These are phyloP conservation scores for Parafenestella ontariensis DNA, from an alignment of 2,329 filamentous ascomycete species.

Conservation along the genomic window DNA sequence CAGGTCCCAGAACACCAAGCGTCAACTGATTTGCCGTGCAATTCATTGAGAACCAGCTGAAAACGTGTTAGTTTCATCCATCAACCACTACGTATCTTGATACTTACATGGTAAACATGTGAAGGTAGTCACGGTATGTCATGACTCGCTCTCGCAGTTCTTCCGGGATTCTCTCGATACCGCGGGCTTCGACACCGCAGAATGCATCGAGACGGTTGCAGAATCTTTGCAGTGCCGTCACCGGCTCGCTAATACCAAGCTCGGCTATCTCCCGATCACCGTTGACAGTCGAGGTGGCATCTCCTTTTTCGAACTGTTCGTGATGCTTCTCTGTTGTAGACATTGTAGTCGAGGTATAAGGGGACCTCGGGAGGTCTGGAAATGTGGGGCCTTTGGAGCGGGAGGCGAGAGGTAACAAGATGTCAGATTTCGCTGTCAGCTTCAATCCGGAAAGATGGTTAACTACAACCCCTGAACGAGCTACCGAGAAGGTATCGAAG, in stretches of 20 bases:
- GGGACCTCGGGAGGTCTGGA: no score
- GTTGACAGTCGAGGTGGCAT: constrained; percentile 3
- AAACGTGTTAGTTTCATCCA: background rate
- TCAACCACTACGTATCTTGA: background rate
- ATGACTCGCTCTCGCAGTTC: constrained; percentile 28
- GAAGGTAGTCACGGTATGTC: constrained; percentile 25
- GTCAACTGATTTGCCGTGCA: constrained; percentile 63
- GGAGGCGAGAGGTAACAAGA: background rate
- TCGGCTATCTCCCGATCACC: constrained; percentile 14
- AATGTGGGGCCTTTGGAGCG: no score
- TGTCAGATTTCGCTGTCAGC: background rate
- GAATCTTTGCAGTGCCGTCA: constrained; percentile 26
- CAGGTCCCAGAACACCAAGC: constrained; percentile 29
- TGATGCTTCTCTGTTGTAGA: constrained; percentile 1
- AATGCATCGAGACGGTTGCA: constrained; percentile 32
- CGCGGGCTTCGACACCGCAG: constrained; percentile 43
- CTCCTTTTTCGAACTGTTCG: constrained; percentile 9
- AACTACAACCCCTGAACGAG: background rate
- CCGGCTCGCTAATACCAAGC: constrained; percentile 23
- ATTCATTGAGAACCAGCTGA: constrained; percentile 65
- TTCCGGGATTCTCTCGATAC: constrained; percentile 42
- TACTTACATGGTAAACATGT: constrained; percentile 33
- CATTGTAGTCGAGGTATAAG: background rate
- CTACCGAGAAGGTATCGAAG: background rate
- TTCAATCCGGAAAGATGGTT: no score